Conservation (phyloP, 805 yeast genomes). For the Ogataea pignaliae region DNA sequence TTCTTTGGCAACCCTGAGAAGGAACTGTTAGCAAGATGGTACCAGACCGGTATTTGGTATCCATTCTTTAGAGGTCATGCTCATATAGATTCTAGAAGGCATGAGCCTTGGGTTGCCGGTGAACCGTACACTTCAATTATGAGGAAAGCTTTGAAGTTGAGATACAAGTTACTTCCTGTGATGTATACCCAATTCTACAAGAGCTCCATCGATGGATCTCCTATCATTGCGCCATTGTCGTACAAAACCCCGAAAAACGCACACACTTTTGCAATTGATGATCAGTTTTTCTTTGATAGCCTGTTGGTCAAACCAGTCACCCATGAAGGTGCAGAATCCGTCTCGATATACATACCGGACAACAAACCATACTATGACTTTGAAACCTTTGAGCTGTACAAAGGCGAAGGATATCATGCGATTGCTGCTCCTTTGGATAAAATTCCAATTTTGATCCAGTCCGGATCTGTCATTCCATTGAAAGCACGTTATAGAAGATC, state of each 20-base stretch:
- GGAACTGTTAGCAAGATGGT: conserved; percentile 88
- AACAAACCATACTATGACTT: conserved; percentile 54
- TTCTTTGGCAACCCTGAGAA: conserved; percentile 85
- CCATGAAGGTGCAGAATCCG: conserved; percentile 40
- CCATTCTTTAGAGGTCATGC: conserved; percentile 98
- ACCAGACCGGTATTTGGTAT: conserved; percentile 92
- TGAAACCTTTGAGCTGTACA: conserved; percentile 28
- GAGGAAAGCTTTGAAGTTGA: conserved; percentile 62
- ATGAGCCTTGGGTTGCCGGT: conserved; percentile 88
- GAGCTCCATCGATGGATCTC: conserved; percentile 56
- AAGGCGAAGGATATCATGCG: conserved; percentile 36
- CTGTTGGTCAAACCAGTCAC: conserved; percentile 79
- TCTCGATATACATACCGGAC: conserved; percentile 50
- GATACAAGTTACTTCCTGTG: conserved; percentile 76
- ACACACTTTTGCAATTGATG: conserved; percentile 59
- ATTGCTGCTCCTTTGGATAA: conserved; percentile 47
- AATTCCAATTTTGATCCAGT: conserved; percentile 69
- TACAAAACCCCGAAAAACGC: conserved; percentile 48
- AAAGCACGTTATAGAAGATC: conserved; percentile 80
- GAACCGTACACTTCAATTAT: conserved; percentile 67
- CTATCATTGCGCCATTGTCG: conserved; percentile 67
- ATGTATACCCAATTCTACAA: conserved; percentile 75
- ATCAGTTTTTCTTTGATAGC: conserved; percentile 75
- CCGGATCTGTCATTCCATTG: conserved; percentile 70
- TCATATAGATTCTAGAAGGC: conserved; percentile 85